Percentiles rank a stretch among this genome's conserved stretches.
Evolutionary conservation across 768 basidiomycete genomes (phyloP).

Genomic region (Russula foetens): DNA sequence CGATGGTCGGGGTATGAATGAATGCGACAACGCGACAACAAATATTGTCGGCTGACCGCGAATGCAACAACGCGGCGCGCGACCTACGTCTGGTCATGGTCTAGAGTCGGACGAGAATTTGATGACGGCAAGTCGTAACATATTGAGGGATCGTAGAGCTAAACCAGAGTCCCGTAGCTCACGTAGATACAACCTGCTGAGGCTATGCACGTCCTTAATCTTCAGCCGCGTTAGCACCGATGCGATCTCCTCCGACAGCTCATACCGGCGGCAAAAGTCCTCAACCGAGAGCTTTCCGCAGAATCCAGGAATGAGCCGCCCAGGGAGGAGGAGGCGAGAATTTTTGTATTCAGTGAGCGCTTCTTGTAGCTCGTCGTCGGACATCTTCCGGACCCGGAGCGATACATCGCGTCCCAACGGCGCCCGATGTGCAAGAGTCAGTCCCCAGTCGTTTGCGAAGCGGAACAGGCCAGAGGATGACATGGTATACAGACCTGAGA

Average conservation of each 20-base stretch:
- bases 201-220: conserved; percentile 5
- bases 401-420: neutral
- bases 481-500: conserved; percentile 2
- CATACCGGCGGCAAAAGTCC: conserved; percentile 8
- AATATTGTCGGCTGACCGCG: neutral
- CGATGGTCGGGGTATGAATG: neutral
- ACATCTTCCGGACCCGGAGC: neutral
- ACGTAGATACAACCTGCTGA: conserved; percentile 4
- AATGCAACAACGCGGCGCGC: neutral
- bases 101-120: conserved; percentile 12
- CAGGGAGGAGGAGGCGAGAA: conserved; percentile 10
- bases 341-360: conserved; percentile 1
- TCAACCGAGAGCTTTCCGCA: neutral
- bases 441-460: neutral
- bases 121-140: conserved; percentile 7
- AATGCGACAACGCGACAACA: neutral
- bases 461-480: neutral
- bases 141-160: conserved; percentile 1
- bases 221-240: conserved; percentile 3
- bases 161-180: neutral
- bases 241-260: conserved; percentile 2
- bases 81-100: neutral
- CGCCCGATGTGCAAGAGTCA: neutral
- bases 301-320: conserved; percentile 5
- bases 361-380: conserved; percentile 5